phyloP scores from a whole-genome alignment of 192 early-diverging fungal species.

The Umbelopsis isabellina region DNA sequence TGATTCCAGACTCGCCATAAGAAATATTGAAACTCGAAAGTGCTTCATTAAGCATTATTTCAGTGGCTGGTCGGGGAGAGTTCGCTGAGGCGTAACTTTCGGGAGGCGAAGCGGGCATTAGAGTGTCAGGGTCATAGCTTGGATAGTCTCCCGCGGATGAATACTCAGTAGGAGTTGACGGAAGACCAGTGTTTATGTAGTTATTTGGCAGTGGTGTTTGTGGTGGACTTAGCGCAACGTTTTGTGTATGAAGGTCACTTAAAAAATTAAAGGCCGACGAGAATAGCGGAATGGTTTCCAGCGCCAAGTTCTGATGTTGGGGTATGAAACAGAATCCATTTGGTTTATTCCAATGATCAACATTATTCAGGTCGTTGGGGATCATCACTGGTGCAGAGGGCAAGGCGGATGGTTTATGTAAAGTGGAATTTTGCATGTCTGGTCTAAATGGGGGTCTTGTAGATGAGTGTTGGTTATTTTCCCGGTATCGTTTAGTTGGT shows the following conservation, averaged over 20 bases:
- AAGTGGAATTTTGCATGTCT: background rate
- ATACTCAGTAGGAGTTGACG: conserved; percentile 8
- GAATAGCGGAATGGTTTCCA: conserved; percentile 12
- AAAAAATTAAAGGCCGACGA: conserved; percentile 13
- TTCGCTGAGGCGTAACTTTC: conserved; percentile 11
- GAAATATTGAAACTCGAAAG: conserved; percentile 35
- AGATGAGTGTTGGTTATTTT: background rate
- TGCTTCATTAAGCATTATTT: conserved; percentile 7
- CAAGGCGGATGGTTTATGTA: background rate
- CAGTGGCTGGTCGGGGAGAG: conserved; percentile 4
- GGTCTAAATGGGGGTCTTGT: background rate
- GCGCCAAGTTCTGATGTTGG: background rate
- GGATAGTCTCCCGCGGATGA: background rate
- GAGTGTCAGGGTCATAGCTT: background rate
- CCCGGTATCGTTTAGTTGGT: background rate
- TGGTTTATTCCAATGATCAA: conserved; percentile 13
- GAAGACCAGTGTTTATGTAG: background rate
- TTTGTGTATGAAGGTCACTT: background rate
- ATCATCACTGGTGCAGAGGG: conserved; percentile 4
- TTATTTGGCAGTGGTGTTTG: conserved; percentile 2
- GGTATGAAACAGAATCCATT: conserved; percentile 19
- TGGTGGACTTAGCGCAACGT: conserved; percentile 3
- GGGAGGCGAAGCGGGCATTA: conserved; percentile 19
- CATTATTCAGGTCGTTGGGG: background rate
- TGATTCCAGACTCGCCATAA: conserved; percentile 32